Evolutionary conservation across 441 rosid species (phyloP).

Genomic region (Populus trichocarpa): DNA sequence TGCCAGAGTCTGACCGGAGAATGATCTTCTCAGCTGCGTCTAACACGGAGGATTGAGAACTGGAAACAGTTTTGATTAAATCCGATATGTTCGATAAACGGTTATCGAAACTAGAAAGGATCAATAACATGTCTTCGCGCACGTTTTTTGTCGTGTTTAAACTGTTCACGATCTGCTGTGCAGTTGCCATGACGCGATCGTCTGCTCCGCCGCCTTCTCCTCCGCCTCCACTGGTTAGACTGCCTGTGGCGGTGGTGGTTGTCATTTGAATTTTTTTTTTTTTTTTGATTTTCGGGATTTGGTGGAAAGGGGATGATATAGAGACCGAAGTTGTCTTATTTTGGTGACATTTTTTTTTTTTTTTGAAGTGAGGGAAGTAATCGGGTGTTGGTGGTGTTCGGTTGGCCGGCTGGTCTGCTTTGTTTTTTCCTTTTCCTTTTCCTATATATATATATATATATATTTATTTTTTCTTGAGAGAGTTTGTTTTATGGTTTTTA

Average conservation of each 20-base stretch:
- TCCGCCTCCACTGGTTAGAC: slow-evolving; percentile 4
- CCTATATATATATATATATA: too few species aligned
- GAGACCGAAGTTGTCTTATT: neutral
- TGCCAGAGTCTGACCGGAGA: slow-evolving; percentile 44
- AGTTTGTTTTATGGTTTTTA: neutral
- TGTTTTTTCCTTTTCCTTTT: neutral
- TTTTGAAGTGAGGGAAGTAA: neutral
- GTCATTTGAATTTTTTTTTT: slow-evolving; percentile 13
- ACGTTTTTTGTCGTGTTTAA: slow-evolving; percentile 89
- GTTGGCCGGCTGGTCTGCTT: neutral
- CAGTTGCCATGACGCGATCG: slow-evolving; percentile 95
- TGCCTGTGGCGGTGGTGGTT: slow-evolving; percentile 38
- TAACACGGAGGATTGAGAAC: slow-evolving; percentile 31
- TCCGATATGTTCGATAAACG: slow-evolving; percentile 88
- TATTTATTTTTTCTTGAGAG: too few species aligned
- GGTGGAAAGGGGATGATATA: neutral
- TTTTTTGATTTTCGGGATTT: slow-evolving; percentile 11
- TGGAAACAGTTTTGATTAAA: slow-evolving; percentile 39
- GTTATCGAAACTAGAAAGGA: slow-evolving; percentile 93
- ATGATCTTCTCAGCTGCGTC: slow-evolving; percentile 43
- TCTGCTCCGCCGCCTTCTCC: slow-evolving; percentile 46
- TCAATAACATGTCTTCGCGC: slow-evolving; percentile 89
- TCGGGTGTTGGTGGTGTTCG: neutral
- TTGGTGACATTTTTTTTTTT: neutral
- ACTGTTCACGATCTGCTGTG: slow-evolving; percentile 94